Evolutionary conservation across 768 basidiomycete genomes (phyloP).

Genomic region (Fomitopsis pulvina): DNA sequence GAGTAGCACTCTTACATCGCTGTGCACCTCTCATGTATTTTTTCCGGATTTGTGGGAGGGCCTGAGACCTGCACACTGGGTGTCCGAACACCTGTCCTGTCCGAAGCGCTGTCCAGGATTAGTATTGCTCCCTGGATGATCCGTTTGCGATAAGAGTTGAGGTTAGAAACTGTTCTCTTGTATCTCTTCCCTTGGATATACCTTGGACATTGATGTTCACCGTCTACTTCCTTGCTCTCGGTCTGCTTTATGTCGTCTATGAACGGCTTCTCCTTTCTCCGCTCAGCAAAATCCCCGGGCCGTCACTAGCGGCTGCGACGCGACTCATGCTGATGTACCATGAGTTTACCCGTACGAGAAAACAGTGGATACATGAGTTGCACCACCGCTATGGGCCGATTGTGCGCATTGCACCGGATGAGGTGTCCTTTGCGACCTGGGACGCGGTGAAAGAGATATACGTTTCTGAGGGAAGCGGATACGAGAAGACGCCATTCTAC

Average conservation of each 20-base stretch:
- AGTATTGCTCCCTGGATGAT: no score
- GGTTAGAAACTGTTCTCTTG: no score
- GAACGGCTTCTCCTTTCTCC: constrained; percentile 10
- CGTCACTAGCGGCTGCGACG: constrained; percentile 9
- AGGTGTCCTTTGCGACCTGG: constrained; percentile 16
- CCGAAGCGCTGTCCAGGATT: no score
- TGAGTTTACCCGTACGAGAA: constrained; percentile 11
- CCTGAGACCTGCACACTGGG: no score
- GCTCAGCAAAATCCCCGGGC: constrained; percentile 11
- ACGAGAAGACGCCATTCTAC: constrained; percentile 15
- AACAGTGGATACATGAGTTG: constrained; percentile 13
- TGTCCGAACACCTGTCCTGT: no score
- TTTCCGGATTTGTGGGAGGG: no score
- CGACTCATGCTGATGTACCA: constrained; percentile 14
- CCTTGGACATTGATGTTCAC: neutral
- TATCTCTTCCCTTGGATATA: no score
- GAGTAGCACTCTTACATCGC: no score
- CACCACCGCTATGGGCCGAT: constrained; percentile 15
- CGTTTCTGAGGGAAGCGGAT: constrained; percentile 18
- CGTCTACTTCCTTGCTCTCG: neutral
- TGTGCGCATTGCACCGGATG: constrained; percentile 15
- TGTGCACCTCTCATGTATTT: no score
- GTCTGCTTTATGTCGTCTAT: neutral
- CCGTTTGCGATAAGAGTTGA: no score
- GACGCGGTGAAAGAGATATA: constrained; percentile 20